Conservation (phyloP, 2,329 filamentous ascomycete genomes). For the Westerdykella ornata region DNA sequence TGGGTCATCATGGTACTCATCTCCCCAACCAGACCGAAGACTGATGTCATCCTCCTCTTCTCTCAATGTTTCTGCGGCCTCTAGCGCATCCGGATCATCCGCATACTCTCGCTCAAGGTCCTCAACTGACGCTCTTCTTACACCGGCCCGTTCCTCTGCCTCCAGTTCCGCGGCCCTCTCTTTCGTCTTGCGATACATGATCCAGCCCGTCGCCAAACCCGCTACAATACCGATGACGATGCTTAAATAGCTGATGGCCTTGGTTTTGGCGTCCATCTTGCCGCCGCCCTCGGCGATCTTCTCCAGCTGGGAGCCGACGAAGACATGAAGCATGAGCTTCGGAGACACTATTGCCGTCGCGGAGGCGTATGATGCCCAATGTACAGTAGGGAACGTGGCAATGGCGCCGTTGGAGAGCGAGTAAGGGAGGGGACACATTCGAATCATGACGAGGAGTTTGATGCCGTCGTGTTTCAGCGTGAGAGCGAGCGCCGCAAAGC, state of each 20-base stretch:
- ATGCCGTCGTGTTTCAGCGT: constrained; percentile 87
- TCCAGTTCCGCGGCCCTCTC: constrained; percentile 46
- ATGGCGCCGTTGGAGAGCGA: constrained; percentile 90
- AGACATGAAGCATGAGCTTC: constrained; percentile 86
- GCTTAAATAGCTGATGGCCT: constrained; percentile 74
- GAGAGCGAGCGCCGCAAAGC: constrained; percentile 81
- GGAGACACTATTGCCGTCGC: constrained; percentile 78
- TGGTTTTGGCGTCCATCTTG: constrained; percentile 72
- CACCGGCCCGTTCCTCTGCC: constrained; percentile 40
- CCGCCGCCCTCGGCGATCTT: constrained; percentile 75
- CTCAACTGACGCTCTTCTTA: constrained; percentile 26
- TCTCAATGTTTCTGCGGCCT: constrained; percentile 35
- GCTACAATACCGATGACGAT: constrained; percentile 66
- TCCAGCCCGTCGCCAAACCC: constrained; percentile 68
- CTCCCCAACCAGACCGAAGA: constrained; percentile 44
- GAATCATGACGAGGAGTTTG: constrained; percentile 82
- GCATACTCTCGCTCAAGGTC: constrained; percentile 38
- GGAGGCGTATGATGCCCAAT: constrained; percentile 65
- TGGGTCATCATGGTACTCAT: constrained; percentile 39
- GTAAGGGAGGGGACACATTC: constrained; percentile 87
- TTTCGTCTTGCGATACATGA: constrained; percentile 67
- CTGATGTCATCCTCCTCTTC: constrained; percentile 50
- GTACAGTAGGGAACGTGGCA: constrained; percentile 84
- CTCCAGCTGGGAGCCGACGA: constrained; percentile 79
- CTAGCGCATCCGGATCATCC: constrained; percentile 42